phyloP scores from a whole-genome alignment of 225 moss, liverwort and hornwort species.

The Sphagnum contortum region DNA sequence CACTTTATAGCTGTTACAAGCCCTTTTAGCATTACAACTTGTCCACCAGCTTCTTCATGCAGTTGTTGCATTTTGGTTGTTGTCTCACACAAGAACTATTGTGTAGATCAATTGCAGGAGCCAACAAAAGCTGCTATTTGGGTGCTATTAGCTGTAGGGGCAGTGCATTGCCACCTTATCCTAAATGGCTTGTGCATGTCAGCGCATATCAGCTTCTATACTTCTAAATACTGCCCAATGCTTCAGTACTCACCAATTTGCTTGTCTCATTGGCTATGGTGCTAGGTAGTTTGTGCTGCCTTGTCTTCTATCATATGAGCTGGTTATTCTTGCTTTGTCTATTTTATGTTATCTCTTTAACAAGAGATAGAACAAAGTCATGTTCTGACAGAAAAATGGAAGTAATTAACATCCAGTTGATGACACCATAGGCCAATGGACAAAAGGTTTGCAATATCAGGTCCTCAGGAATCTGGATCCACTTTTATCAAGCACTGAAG shows the following conservation, averaged over 20 bases:
- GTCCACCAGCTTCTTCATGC: no score
- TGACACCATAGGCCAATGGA: no score
- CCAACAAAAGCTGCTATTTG: slow-evolving; percentile 75
- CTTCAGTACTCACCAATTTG: slow-evolving; percentile 97
- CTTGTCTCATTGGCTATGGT: slow-evolving; percentile 87
- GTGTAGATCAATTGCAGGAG: slow-evolving; percentile 26
- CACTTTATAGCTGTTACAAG: neutral
- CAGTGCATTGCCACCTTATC: slow-evolving; percentile 93
- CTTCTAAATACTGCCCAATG: slow-evolving; percentile 82
- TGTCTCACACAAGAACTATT: neutral
- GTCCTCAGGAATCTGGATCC: neutral
- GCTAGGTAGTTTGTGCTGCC: slow-evolving; percentile 36
- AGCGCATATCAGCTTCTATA: slow-evolving; percentile 72
- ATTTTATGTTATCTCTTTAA: no score
- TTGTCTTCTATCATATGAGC: no score
- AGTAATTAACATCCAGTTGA: no score
- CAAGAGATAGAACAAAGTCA: neutral
- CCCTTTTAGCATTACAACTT: no score
- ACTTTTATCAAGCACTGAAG: no score
- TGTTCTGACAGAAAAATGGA: no score
- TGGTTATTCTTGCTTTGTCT: no score
- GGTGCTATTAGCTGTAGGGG: slow-evolving; percentile 78
- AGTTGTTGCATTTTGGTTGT: no score
- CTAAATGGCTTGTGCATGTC: slow-evolving; percentile 51
- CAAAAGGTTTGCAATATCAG: no score